Percentiles rank a stretch among this genome's conserved stretches.
These are phyloP conservation scores for Podospora didyma DNA, from an alignment of 495 filamentous ascomycete species.

Conservation along the genomic window DNA sequence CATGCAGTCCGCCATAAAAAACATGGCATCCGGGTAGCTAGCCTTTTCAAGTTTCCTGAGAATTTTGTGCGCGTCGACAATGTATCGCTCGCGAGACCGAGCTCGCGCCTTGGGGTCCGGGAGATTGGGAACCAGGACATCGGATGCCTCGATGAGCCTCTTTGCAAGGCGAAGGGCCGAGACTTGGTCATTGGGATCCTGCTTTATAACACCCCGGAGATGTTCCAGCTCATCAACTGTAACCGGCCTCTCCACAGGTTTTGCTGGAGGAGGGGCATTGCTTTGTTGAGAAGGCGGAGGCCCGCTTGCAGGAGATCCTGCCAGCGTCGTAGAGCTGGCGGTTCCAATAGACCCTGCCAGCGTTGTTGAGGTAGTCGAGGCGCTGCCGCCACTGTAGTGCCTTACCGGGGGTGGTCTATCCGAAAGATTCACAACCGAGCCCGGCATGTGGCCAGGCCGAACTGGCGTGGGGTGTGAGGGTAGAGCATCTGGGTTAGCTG, in stretches of 20 bases:
- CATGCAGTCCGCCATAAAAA: conserved; percentile 87
- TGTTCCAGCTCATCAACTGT: conserved; percentile 74
- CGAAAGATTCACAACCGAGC: conserved; percentile 46
- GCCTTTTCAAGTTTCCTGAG: conserved; percentile 75
- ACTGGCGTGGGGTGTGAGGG: conserved; percentile 78
- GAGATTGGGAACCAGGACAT: conserved; percentile 65
- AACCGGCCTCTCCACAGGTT: conserved; percentile 52
- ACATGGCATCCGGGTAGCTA: conserved; percentile 77
- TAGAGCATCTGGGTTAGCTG: conserved; percentile 51
- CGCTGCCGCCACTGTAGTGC: conserved; percentile 55
- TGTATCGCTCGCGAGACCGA: conserved; percentile 78
- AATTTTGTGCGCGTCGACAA: conserved; percentile 82
- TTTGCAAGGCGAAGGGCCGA: conserved; percentile 72
- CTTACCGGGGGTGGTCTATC: conserved; percentile 67
- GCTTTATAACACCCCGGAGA: conserved; percentile 61
- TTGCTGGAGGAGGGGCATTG: conserved; percentile 12
- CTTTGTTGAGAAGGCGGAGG: conserved; percentile 5
- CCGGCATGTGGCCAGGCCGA: conserved; percentile 65
- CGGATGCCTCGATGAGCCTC: conserved; percentile 80
- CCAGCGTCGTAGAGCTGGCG: not conserved
- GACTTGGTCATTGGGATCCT: conserved; percentile 66
- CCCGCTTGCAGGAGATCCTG: not conserved
- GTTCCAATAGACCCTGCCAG: not conserved
- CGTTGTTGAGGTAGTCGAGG: not conserved
- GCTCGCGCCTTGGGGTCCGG: conserved; percentile 71